These are phyloP conservation scores for Choricystis sp. DNA, from an alignment of 139 green algal species.

Conservation along the genomic window DNA sequence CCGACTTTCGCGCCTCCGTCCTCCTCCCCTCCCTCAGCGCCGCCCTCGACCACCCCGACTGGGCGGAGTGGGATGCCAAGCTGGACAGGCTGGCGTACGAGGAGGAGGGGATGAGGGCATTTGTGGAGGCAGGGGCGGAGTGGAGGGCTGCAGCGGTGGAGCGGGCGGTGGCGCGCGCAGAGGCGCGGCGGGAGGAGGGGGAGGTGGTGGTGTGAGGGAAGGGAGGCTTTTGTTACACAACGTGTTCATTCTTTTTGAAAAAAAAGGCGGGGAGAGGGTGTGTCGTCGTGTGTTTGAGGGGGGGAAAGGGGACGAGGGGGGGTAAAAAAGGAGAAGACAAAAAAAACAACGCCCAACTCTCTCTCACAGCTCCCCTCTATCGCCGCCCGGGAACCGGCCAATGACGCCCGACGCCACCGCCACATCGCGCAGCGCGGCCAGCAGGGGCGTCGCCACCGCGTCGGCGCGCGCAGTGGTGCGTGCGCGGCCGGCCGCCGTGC, in stretches of 20 bases:
- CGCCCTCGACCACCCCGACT: slow-evolving; percentile 11
- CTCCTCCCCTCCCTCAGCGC: slow-evolving; percentile 13
- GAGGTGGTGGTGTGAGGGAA: not conserved
- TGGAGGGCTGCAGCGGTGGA: not conserved
- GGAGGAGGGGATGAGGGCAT: slow-evolving; percentile 4
- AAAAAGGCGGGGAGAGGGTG: not conserved
- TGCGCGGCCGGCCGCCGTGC: too few species aligned
- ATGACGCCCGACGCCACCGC: not conserved
- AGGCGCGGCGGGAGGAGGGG: not conserved
- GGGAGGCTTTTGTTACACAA: not conserved
- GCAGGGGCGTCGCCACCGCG: not conserved
- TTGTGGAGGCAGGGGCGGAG: slow-evolving; percentile 5
- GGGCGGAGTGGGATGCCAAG: slow-evolving; percentile 11
- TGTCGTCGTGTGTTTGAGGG: not conserved
- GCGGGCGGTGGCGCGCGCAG: too few species aligned
- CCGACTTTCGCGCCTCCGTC: slow-evolving; percentile 11
- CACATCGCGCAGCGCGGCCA: not conserved
- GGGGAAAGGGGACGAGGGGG: not conserved
- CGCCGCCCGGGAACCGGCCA: not conserved
- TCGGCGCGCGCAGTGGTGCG: not conserved
- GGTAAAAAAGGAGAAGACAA: not conserved
- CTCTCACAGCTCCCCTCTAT: not conserved
- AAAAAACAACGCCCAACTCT: not conserved
- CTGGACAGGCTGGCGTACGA: slow-evolving; percentile 13
- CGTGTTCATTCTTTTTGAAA: not conserved